Conservation (phyloP, 83 land plant genomes). For the Thuja plicata region DNA sequence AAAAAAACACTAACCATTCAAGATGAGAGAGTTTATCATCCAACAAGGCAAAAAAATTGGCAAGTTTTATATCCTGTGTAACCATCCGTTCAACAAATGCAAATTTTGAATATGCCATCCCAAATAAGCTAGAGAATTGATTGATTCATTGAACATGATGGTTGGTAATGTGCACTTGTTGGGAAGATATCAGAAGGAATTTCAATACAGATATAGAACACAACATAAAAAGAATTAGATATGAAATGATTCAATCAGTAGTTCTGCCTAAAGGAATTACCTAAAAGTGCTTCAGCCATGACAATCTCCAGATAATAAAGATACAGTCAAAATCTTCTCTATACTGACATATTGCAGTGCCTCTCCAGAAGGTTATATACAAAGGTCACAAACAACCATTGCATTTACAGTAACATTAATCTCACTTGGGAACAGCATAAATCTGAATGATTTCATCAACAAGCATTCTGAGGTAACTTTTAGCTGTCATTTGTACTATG, state of each 20-base stretch:
- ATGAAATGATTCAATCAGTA: neutral
- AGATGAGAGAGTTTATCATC: neutral
- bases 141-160: neutral
- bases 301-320: neutral
- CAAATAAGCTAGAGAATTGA: neutral
- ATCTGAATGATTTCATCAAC: constrained; percentile 11
- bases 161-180: neutral
- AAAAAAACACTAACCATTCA: neutral
- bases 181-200: neutral
- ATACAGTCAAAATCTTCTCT: neutral
- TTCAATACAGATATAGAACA: neutral
- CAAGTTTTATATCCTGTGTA: neutral
- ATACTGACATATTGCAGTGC: neutral
- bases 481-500: constrained; percentile 2
- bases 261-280: neutral
- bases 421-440: neutral
- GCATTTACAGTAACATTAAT: neutral
- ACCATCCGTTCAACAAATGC: neutral
- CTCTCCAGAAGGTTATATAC: neutral
- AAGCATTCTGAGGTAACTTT: neutral
- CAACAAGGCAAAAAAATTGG: neutral
- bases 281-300: neutral
- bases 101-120: neutral
- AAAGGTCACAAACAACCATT: neutral
- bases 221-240: neutral